phyloP scores from a whole-genome alignment of 1,139 yeast genomes.

The Sugiyamaella pinicola region DNA sequence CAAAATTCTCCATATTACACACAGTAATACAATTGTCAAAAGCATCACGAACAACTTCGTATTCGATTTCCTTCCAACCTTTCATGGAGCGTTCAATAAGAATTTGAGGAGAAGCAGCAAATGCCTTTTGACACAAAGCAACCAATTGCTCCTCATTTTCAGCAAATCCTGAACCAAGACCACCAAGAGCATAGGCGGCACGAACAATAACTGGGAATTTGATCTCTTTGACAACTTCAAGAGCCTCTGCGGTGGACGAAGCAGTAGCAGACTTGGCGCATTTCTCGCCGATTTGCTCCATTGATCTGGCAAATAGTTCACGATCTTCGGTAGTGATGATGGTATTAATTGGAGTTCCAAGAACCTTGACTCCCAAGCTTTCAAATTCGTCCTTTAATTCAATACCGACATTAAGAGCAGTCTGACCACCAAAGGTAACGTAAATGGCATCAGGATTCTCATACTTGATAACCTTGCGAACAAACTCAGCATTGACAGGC shows the following conservation, averaged over 20 bases:
- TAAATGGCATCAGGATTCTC: conserved; percentile 98
- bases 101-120: conserved; percentile 95
- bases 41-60: conserved; percentile 98
- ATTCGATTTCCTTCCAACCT: conserved; percentile 99
- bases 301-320: conserved; percentile 89
- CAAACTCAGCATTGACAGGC: conserved; percentile 96
- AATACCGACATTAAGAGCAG: conserved; percentile 95
- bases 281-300: conserved; percentile 92
- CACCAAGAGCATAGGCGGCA: conserved; percentile 97
- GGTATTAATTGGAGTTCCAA: conserved; percentile 96
- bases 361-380: conserved; percentile 85
- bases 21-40: conserved; percentile 98
- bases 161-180: conserved; percentile 98
- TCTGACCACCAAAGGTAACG: conserved; percentile 98
- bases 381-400: conserved; percentile 94
- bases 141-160: conserved; percentile 82
- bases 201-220: conserved; percentile 97
- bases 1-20: conserved; percentile 99
- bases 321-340: conserved; percentile 97
- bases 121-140: conserved; percentile 85
- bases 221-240: conserved; percentile 79
- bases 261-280: conserved; percentile 94
- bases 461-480: conserved; percentile 88
- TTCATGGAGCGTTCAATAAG: conserved; percentile 95
- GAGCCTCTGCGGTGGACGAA: conserved; percentile 73